Conservation (phyloP, 2,329 filamentous ascomycete genomes). For the Trichoderma sp. region DNA sequence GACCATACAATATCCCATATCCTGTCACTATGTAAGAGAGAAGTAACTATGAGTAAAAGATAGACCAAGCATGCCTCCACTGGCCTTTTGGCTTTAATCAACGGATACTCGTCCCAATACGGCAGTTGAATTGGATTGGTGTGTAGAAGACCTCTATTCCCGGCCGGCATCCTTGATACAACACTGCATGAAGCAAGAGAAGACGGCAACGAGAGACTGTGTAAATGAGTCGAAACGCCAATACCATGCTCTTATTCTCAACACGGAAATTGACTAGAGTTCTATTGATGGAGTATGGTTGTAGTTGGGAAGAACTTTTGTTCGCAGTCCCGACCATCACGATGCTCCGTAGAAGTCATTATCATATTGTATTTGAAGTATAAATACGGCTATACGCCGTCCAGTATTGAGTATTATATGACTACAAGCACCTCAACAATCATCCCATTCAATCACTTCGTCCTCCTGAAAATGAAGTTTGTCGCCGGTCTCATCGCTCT, state of each 20-base stretch:
- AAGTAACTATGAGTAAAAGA: background rate
- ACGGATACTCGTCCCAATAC: slow-evolving; percentile 7
- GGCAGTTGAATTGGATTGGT: background rate
- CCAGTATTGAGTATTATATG: background rate
- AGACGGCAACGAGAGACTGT: background rate
- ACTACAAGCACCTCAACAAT: background rate
- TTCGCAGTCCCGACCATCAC: background rate
- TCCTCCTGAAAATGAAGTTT: slow-evolving; percentile 43
- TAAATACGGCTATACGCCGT: slow-evolving; percentile 1
- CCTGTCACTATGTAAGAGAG: background rate
- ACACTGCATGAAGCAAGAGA: background rate
- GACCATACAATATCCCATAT: background rate
- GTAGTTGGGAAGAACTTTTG: background rate
- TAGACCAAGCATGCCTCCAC: background rate
- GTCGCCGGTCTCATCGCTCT: slow-evolving; percentile 39
- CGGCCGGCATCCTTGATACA: background rate
- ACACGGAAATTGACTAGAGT: background rate
- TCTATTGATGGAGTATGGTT: background rate
- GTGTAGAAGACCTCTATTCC: background rate
- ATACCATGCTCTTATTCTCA: background rate
- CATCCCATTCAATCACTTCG: background rate
- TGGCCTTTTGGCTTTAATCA: background rate
- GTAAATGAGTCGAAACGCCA: background rate
- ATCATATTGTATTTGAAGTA: background rate
- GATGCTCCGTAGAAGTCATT: background rate